These are phyloP conservation scores for Fragilariopsis cylindrus DNA, from an alignment of 108 stramenopile genomes.

Conservation along the genomic window DNA sequence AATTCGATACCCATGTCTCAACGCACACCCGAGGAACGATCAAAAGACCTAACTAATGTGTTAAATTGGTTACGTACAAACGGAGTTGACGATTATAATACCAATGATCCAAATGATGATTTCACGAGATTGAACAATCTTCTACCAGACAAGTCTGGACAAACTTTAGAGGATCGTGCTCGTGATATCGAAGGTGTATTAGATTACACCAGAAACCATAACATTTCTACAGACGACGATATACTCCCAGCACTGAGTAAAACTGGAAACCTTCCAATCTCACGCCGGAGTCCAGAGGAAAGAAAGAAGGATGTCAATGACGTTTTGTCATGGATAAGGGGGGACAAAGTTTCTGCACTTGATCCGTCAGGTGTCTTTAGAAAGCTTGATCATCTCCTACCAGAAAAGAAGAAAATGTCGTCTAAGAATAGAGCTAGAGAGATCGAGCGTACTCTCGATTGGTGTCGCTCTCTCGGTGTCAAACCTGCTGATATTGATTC, in stretches of 20 bases:
- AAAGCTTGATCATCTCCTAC: slow-evolving; percentile 27
- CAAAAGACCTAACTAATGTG: slow-evolving; percentile 20
- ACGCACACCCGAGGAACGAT: slow-evolving; percentile 12
- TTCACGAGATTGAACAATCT: slow-evolving; percentile 25
- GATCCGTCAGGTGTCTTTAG: slow-evolving; percentile 8
- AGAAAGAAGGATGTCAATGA: slow-evolving; percentile 25
- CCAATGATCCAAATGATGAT: slow-evolving; percentile 25
- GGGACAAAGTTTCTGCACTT: slow-evolving; percentile 11
- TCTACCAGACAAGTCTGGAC: slow-evolving; percentile 22
- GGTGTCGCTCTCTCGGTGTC: slow-evolving; percentile 27
- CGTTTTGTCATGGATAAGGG: slow-evolving; percentile 42
- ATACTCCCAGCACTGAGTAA: slow-evolving; percentile 14
- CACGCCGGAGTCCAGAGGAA: slow-evolving; percentile 30
- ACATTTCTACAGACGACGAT: background rate
- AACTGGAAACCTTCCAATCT: slow-evolving; percentile 16
- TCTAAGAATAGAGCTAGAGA: slow-evolving; percentile 24
- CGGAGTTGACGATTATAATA: slow-evolving; percentile 11
- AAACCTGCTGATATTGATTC: slow-evolving; percentile 8
- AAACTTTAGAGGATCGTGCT: slow-evolving; percentile 28
- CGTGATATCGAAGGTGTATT: slow-evolving; percentile 33
- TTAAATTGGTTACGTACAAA: slow-evolving; percentile 37
- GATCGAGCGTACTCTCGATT: slow-evolving; percentile 30
- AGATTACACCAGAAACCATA: slow-evolving; percentile 35
- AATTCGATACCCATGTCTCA: slow-evolving; percentile 26
- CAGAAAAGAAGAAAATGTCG: slow-evolving; percentile 7